Conservation (phyloP, 2,329 filamentous ascomycete species). For the Apiospora arundinis region DNA sequence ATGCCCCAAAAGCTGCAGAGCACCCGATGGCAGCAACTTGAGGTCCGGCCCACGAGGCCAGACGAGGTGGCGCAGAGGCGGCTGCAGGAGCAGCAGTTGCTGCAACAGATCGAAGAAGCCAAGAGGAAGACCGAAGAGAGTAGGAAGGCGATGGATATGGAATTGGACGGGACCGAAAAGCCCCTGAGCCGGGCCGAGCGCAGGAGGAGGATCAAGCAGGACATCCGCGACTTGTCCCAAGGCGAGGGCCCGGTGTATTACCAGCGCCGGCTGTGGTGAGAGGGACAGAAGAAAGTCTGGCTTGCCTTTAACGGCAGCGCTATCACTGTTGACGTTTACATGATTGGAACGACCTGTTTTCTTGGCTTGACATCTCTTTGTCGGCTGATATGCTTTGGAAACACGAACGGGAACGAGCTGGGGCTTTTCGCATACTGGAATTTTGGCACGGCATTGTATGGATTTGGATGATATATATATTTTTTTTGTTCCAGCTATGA, state of each 20-base stretch:
- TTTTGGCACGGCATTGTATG: constrained; percentile 5
- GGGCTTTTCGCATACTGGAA: background rate
- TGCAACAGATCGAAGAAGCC: constrained; percentile 22
- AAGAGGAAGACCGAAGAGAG: constrained; percentile 36
- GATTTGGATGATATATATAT: constrained; percentile 5
- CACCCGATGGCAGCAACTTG: background rate
- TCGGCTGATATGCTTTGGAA: background rate
- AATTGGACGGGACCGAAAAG: constrained; percentile 46
- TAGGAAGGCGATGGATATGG: constrained; percentile 39
- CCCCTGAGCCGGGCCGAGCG: constrained; percentile 60
- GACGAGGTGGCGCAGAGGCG: constrained; percentile 23
- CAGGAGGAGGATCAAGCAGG: constrained; percentile 63
- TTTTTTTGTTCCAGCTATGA: background rate
- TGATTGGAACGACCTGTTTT: background rate
- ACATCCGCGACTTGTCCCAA: constrained; percentile 56
- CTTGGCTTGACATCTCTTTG: background rate
- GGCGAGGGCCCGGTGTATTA: constrained; percentile 56
- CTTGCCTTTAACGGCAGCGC: background rate
- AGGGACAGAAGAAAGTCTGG: background rate
- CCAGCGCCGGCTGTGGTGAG: constrained; percentile 60
- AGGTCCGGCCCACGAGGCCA: constrained; percentile 14
- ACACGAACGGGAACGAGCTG: background rate
- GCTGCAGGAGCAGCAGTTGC: constrained; percentile 25
- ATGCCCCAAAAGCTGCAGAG: background rate
- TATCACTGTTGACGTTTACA: background rate